Evolutionary conservation across 176 grass and related monocot genomes (phyloP).

Genomic region (Guadua angustifolia): DNA sequence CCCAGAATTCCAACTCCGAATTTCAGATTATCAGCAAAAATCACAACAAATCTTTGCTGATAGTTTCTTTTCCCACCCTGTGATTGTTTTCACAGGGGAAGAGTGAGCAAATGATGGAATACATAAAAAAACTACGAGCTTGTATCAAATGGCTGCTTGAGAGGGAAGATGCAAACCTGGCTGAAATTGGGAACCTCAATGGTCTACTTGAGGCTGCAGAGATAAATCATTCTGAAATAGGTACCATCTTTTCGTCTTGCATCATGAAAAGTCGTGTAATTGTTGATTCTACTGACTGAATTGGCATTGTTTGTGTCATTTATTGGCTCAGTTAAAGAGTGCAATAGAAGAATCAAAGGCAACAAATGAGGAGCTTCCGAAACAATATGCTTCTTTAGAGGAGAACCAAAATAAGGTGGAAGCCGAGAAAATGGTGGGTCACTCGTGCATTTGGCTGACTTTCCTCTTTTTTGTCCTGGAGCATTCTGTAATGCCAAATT

Average conservation of each 20-base stretch:
- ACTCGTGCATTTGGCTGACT: background rate
- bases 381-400: conserved; percentile 51
- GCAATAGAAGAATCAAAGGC: conserved; percentile 44
- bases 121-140: conserved; percentile 76
- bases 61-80: background rate
- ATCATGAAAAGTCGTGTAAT: background rate
- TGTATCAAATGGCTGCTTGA: conserved; percentile 75
- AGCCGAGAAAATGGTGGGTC: conserved; percentile 58
- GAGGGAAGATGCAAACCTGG: conserved; percentile 55
- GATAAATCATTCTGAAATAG: conserved; percentile 52
- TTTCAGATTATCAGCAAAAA: too few relatives aligned
- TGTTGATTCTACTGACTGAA: conserved; percentile 8
- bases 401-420: conserved; percentile 51
- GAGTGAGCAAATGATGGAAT: conserved; percentile 79
- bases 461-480: background rate
- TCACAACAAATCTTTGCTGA: too few relatives aligned
- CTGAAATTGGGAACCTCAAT: conserved; percentile 50
- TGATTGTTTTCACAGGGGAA: conserved; percentile 48
- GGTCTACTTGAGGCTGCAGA: conserved; percentile 45
- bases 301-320: background rate
- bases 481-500: background rate
- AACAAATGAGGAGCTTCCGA: conserved; percentile 54
- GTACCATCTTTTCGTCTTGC: conserved; percentile 23
- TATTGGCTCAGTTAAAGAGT: conserved; percentile 43
- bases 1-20: too few relatives aligned